Evolutionary conservation across 2,329 filamentous ascomycete genomes (phyloP), one percentile per base, ranked within the genome.

Genomic region (Aspergillus glaucus): DNA sequence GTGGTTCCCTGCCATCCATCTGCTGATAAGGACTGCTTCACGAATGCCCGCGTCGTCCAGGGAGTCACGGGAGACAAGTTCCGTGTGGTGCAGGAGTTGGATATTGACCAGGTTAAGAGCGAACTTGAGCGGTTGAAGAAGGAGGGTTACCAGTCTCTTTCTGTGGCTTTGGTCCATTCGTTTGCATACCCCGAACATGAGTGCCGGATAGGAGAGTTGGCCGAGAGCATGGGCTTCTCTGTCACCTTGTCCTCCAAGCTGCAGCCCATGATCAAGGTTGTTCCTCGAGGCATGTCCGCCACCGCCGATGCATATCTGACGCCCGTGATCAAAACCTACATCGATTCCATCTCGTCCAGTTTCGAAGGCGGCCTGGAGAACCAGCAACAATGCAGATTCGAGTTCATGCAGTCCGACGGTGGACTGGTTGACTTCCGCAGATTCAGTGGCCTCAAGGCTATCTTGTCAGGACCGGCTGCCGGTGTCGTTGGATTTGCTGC

Each of bases 391-490:
- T 87, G 88, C 3, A 77, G 91, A 54, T 96, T 91, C 69, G 91
- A 96, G 65, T 96, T 96, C 59, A 96, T 96, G 92, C 91, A 96
- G 68, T 92, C 87, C 5, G 89, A 94, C 55, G 89, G 88, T 44
- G 81, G 81, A 4, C 67, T 85, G 6, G 81, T 84, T 6, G 72
- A 75, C 52, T 73, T 75, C 46, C 69, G 68, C 47, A 66, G 76
- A 58, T 96, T 96, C 63, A 93, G 88, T 1, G 91, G 91, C 0
- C 72, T 96, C 8, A 86, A 87, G 60, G 91, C 90, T 1, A 95
- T 96, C 50, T 66, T 96, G 4, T 95, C 90, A 1, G 92, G 91
- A 0, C 91, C 91, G 1, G 91, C 91, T n/a, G 91, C 91, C 41
- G 91, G 91, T 42, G 91, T 96, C 0, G 91, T 96, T 0, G 91